Conservation (phyloP, 2,329 filamentous ascomycete species). For the Cryphonectria japonica region DNA sequence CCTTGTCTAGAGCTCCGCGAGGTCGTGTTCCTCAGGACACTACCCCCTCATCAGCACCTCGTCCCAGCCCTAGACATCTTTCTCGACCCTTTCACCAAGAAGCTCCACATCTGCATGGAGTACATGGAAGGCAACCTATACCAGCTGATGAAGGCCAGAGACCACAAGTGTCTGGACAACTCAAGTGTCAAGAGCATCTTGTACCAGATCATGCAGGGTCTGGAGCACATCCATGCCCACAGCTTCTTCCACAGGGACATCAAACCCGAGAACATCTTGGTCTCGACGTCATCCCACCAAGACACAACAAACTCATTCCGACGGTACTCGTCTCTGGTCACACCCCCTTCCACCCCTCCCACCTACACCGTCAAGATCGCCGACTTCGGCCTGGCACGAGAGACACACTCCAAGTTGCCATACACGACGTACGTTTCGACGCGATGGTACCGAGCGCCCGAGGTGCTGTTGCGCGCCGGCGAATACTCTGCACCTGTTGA, state of each 20-base stretch:
- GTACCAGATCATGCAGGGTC: constrained; percentile 92
- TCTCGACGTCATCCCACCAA: constrained; percentile 84
- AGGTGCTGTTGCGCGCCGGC: constrained; percentile 89
- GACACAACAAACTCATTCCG: constrained; percentile 86
- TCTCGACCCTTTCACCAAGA: constrained; percentile 92
- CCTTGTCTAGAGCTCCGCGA: constrained; percentile 93
- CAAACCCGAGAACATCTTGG: constrained; percentile 98
- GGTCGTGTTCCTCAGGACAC: constrained; percentile 91
- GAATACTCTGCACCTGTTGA: constrained; percentile 98
- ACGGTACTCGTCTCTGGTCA: constrained; percentile 90
- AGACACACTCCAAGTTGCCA: constrained; percentile 93
- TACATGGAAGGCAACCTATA: constrained; percentile 99
- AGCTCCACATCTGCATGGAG: constrained; percentile 98
- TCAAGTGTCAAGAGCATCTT: constrained; percentile 96
- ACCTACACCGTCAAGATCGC: constrained; percentile 97
- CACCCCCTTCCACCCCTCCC: constrained; percentile 91
- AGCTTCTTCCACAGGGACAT: constrained; percentile 99
- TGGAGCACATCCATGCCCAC: constrained; percentile 97
- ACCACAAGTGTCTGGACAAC: constrained; percentile 91
- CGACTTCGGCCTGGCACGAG: constrained; percentile 95
- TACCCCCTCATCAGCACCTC: constrained; percentile 86
- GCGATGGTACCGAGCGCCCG: constrained; percentile 95
- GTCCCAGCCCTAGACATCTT: constrained; percentile 99
- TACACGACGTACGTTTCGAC: constrained; percentile 99
- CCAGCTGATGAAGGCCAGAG: constrained; percentile 96